Evolutionary conservation across 1,284 basidiomycete genomes (phyloP).

Genomic region (Quambalaria eucalypti): DNA sequence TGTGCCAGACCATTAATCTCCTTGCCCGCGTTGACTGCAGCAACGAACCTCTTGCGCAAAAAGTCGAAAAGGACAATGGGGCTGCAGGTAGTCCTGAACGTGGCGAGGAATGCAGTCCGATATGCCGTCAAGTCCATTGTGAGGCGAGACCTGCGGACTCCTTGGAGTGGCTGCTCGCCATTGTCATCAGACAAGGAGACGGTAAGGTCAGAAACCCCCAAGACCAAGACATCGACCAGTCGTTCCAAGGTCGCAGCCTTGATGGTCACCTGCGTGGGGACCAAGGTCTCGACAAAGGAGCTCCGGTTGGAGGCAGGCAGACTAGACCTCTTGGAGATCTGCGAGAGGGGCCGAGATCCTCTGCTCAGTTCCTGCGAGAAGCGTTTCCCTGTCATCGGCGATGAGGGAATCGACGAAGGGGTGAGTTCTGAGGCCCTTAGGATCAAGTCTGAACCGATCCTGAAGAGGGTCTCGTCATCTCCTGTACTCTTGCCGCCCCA

Average conservation of each 20-base stretch:
- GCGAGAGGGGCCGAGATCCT: conserved; percentile 27
- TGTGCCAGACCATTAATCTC: conserved; percentile 29
- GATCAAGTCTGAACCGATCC: conserved; percentile 30
- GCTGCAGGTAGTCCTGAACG: conserved; percentile 29
- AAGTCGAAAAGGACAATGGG: conserved; percentile 37
- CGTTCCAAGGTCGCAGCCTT: conserved; percentile 34
- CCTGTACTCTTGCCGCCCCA: conserved; percentile 7
- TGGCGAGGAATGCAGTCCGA: conserved; percentile 34
- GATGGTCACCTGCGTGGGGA: conserved; percentile 25
- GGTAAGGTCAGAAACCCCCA: conserved; percentile 36
- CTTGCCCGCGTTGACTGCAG: conserved; percentile 34
- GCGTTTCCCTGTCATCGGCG: conserved; percentile 30
- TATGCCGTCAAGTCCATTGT: conserved; percentile 29
- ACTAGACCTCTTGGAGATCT: conserved; percentile 31
- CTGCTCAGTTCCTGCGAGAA: conserved; percentile 35
- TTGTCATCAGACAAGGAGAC: conserved; percentile 13
- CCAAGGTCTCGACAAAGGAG: conserved; percentile 27
- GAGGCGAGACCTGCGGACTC: conserved; percentile 17
- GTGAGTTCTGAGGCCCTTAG: conserved; percentile 18
- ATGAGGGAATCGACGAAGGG: conserved; percentile 18
- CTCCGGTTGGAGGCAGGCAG: conserved; percentile 37
- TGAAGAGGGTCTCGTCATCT: conserved; percentile 8
- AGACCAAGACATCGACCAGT: conserved; percentile 41
- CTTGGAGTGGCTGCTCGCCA: conserved; percentile 11
- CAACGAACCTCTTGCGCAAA: conserved; percentile 32